Percentiles rank a stretch among this genome's conserved stretches.
Evolutionary conservation across 768 basidiomycete genomes (phyloP).

Genomic region (Tricholoma hemisulphureum): DNA sequence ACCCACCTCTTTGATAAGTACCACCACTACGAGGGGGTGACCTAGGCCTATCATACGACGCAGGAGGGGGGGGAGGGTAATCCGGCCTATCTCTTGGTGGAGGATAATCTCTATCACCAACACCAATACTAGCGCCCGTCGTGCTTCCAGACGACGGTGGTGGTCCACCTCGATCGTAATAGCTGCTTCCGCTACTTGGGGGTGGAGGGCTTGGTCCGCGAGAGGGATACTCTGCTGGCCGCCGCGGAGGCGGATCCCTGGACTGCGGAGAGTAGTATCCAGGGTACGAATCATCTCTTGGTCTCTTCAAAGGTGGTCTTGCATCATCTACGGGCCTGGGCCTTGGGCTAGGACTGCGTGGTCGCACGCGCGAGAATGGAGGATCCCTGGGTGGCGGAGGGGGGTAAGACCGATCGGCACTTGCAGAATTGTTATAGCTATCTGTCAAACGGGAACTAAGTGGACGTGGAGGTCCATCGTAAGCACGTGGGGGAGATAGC

Average conservation of each 20-base stretch:
- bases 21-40: conserved; percentile 31
- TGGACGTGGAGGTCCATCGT: conserved; percentile 14
- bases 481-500: conserved; percentile 16
- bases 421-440: conserved; percentile 6
- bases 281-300: conserved; percentile 41
- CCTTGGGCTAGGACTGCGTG: conserved; percentile 42
- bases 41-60: conserved; percentile 38
- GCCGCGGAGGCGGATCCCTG: conserved; percentile 15
- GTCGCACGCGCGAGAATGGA: conserved; percentile 41
- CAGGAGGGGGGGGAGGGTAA: conserved; percentile 24
- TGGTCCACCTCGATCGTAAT: conserved; percentile 32
- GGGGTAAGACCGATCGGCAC: conserved; percentile 15
- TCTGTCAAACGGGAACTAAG: conserved; percentile 21
- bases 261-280: conserved; percentile 33
- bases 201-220: conserved; percentile 27
- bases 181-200: conserved; percentile 21
- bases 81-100: conserved; percentile 23
- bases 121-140: conserved; percentile 16
- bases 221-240: conserved; percentile 32
- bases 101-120: conserved; percentile 36
- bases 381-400: conserved; percentile 10
- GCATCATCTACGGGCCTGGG: conserved; percentile 34
- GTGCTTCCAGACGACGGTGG: conserved; percentile 21
- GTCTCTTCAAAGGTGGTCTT: conserved; percentile 45
- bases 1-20: conserved; percentile 22